Base-by-base conservation (phyloP, 177 flowering plant genomes). In the Tripterygium wilfordii region DNA sequence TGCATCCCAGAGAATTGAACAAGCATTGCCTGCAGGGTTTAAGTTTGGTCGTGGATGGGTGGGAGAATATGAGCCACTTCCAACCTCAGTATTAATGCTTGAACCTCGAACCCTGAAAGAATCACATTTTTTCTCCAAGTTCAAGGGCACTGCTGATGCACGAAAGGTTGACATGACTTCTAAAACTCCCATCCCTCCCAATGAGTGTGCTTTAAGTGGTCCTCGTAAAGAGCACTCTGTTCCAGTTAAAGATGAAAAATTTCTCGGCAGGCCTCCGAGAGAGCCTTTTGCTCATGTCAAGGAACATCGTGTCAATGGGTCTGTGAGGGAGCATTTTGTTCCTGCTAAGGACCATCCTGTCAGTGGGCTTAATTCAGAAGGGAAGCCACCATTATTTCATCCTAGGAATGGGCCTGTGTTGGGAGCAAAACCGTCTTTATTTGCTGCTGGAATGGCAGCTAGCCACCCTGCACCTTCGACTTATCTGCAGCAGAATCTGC, bases 21-120 rank as follows among this genome's bases (percentile, higher is more conserved):
- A 78, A 61, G 85, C 78, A 23, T 51, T 91, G 32, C 90, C 98
- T 42, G 50, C 51, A 21, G 96, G 79, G 0, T 55, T 53, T 51
- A 83, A 80, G 63, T 88, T 74, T 64, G 98, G 98, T n/a, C 92
- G 71, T 36, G 98, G 98, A 18, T 91, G 98, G 98, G 89, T 91
- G 24, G 98, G 89, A 28, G 98, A 88, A 54, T 85, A 82, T 54
- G 98, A 91, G 58, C 94, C 95, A 39, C 83, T 76, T 61, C 83
- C 82, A 30, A 83, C 84, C 20, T 77, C 96, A 14, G 65, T 85
- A 14, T 46, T 83, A 10, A 59, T 71, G 62, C 60, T 74, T 49
- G 81, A 74, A 54, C 71, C 57, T n/a, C 39, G 47, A 21, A 21
- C 9, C n/a, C 62, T 44, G 33, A 78, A 67, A 54, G 76, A 68